Evolutionary conservation across 768 basidiomycete species (phyloP), one percentile per base, ranked within the genome.

Genomic region (Lepiota subincarnata): DNA sequence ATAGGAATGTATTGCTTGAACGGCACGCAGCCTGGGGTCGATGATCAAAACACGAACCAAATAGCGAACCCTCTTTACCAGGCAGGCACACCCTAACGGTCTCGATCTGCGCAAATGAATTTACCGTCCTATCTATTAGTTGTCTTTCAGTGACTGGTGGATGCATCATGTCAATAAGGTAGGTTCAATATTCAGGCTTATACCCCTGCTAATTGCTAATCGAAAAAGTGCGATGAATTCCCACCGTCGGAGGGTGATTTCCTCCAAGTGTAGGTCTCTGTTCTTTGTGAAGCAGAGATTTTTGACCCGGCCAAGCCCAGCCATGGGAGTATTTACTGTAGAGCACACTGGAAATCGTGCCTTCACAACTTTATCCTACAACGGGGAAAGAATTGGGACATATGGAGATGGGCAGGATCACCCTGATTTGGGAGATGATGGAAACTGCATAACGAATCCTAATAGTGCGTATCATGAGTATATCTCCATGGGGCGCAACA

Each of bases 321-420:
- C 47, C 6, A 18, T 36, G 20, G 47, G 47, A 11, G 53, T 66
- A 10, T 74, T 78, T 47, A 74, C 74, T 0, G 70, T 76, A 2
- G 76, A 77, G 58, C 62, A 66, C 28, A 70, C 74, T 8, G 66
- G 65, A 1, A 77, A 76, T 55, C 70, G 73, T 4, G 76, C 71
- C 3, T 70, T 72, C 34, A 77, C 76, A 14, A 68, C 72, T 4
- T 58, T 75, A 2, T 70, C 72, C 0, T 71, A 66, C 35, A 57
- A 67, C 18, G 35, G 47, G 20, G 36, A 31, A 16, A 55, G 61
- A 1, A 57, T 60, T 2, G 68, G 57, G 3, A 43, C 60, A 0
- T 75, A 63, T 51, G 61, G 57, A 1, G 70, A 76, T 42, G 75
- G 75, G 4, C 49, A 68, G 46, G 61, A 69, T 31, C 70, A 74